Percentiles rank a stretch among this genome's conserved stretches.
phyloP scores from a whole-genome alignment of 176 grass and related monocot species.

The Oryza longistaminata region DNA sequence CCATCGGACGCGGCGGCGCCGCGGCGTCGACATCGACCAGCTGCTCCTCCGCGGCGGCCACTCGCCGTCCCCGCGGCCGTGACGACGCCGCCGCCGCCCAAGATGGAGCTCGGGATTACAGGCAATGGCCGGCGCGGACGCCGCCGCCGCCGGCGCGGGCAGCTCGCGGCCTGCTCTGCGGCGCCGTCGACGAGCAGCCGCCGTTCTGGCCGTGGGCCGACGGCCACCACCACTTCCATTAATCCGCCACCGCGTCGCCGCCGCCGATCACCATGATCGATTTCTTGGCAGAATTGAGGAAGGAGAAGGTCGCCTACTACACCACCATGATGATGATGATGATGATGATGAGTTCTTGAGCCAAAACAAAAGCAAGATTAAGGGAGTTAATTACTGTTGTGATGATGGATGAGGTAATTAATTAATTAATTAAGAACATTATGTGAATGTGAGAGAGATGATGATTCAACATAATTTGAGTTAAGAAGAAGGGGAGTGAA shows the following conservation, averaged over 20 bases:
- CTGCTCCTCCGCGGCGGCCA: constrained; percentile 28
- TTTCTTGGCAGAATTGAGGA: not conserved
- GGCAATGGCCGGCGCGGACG: not conserved
- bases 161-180: constrained; percentile 64
- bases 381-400: not conserved
- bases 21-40: constrained; percentile 29
- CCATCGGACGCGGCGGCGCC: not conserved
- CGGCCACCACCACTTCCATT: constrained; percentile 72
- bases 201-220: constrained; percentile 80
- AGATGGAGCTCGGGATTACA: constrained; percentile 34
- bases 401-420: not conserved
- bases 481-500: not conserved
- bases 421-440: not conserved
- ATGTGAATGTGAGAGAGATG: not conserved
- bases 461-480: constrained; percentile 10
- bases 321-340: no score
- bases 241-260: not conserved
- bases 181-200: constrained; percentile 59
- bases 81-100: not conserved
- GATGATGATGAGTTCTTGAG: not conserved
- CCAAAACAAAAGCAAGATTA: not conserved
- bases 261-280: not conserved
- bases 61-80: not conserved
- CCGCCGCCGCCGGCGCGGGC: not conserved
- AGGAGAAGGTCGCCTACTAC: not conserved